Percentiles rank a stretch among this genome's conserved stretches.
Conservation (phyloP, 2,329 filamentous ascomycete species). For the Westerdykella sp. region DNA sequence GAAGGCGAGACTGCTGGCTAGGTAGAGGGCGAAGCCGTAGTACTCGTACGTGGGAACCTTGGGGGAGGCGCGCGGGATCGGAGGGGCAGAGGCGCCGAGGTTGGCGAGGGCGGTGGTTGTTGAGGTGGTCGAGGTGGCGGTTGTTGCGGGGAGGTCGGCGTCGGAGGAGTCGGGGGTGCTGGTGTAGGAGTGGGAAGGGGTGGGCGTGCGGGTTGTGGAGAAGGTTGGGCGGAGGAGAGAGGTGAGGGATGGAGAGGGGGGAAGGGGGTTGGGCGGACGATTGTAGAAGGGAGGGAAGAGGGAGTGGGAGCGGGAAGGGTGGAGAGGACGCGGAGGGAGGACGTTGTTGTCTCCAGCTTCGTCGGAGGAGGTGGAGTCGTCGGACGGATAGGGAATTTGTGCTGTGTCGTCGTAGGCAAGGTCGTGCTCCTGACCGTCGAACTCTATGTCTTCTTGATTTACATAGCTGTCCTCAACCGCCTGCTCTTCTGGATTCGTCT, state of each 20-base stretch:
- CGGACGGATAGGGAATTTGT: background rate
- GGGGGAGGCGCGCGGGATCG: conserved; percentile 75
- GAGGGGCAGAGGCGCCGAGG: conserved; percentile 55
- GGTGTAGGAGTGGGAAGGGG: conserved; percentile 57
- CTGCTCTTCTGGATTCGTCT: too few species aligned
- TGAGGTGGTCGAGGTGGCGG: conserved; percentile 17
- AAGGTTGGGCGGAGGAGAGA: background rate
- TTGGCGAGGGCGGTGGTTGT: conserved; percentile 56
- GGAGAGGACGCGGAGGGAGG: conserved; percentile 2
- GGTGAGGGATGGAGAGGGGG: background rate
- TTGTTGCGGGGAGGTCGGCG: conserved; percentile 52
- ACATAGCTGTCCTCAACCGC: too few species aligned
- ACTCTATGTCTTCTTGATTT: too few species aligned
- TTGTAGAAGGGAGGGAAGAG: conserved; percentile 2
- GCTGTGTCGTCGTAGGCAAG: too few species aligned
- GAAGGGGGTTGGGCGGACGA: conserved; percentile 7
- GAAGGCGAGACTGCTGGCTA: conserved; percentile 79
- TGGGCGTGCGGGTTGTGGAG: conserved; percentile 6
- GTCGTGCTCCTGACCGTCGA: background rate
- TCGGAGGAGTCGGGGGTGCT: conserved; percentile 90
- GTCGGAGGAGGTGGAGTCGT: background rate
- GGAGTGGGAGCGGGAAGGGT: conserved; percentile 1
- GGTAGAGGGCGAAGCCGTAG: conserved; percentile 95
- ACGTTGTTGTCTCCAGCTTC: conserved; percentile 3
- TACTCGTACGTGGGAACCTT: conserved; percentile 99